phyloP scores from a whole-genome alignment of 108 stramenopile genomes.

The Fragilariopsis cylindrus region DNA sequence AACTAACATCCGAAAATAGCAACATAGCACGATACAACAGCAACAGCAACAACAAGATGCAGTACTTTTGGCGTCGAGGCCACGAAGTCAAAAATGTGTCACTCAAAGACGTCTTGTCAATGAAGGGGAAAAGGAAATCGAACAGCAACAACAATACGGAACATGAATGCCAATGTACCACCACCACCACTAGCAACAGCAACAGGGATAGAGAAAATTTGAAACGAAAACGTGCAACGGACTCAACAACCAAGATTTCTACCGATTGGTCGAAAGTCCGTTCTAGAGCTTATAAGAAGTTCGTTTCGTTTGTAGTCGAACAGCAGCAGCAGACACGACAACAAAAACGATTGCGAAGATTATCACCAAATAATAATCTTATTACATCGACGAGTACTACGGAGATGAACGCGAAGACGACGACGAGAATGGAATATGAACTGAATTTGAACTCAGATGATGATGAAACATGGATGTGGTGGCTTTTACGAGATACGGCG shows the following conservation, averaged over 20 bases:
- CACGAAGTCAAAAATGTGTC: conserved; percentile 1
- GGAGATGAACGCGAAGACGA: background rate
- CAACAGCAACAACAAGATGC: background rate
- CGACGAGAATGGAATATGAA: background rate
- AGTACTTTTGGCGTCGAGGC: background rate
- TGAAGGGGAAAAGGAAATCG: conserved; percentile 1
- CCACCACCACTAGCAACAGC: background rate
- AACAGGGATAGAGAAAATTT: background rate
- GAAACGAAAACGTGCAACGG: background rate
- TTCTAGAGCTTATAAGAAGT: conserved; percentile 20
- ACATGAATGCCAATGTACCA: background rate
- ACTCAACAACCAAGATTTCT: background rate
- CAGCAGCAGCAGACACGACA: background rate
- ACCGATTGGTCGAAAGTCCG: conserved; percentile 15
- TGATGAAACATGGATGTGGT: conserved; percentile 1
- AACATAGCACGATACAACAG: background rate
- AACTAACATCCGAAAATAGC: background rate
- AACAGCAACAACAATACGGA: background rate
- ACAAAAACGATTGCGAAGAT: background rate
- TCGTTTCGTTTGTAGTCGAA: conserved; percentile 7
- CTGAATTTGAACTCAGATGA: background rate
- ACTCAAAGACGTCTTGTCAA: conserved; percentile 4
- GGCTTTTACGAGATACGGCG: background rate
- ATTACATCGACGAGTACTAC: background rate
- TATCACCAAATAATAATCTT: background rate